Conservation (phyloP, 176 grass and related monocot species). For the Paspalum notatum region DNA sequence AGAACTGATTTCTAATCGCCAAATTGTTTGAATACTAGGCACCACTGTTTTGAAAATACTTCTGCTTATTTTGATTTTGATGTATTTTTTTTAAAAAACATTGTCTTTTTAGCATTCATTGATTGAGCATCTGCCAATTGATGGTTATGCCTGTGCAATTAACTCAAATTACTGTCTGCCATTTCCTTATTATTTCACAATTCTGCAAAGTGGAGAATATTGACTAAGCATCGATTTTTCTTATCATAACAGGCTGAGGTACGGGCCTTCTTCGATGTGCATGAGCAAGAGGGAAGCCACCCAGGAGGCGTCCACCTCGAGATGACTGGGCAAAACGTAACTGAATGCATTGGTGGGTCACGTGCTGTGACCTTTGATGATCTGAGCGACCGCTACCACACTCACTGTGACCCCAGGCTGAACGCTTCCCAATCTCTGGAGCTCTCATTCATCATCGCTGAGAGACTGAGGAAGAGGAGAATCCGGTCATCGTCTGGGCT, state of each 20-base stretch:
- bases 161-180: not conserved
- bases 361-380: slow-evolving; percentile 85
- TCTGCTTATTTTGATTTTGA: not conserved
- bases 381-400: slow-evolving; percentile 83
- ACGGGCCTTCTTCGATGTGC: slow-evolving; percentile 89
- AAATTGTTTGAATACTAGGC: not conserved
- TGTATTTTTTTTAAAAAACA: not conserved
- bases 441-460: slow-evolving; percentile 81
- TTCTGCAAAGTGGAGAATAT: no score
- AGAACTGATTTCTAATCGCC: not conserved
- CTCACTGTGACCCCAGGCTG: slow-evolving; percentile 86
- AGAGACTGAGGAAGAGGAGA: slow-evolving; percentile 81
- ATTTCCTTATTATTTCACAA: not conserved
- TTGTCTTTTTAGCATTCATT: not conserved
- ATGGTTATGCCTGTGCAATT: not conserved
- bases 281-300: slow-evolving; percentile 89
- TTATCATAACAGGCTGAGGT: slow-evolving; percentile 65
- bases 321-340: slow-evolving; percentile 97
- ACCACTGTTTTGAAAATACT: not conserved
- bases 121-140: not conserved
- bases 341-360: slow-evolving; percentile 88
- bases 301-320: slow-evolving; percentile 86
- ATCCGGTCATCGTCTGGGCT: slow-evolving; percentile 56
- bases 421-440: slow-evolving; percentile 85
- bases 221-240: not conserved